phyloP scores from a whole-genome alignment of 306 rosid genomes.

The Cicer bijugum region DNA sequence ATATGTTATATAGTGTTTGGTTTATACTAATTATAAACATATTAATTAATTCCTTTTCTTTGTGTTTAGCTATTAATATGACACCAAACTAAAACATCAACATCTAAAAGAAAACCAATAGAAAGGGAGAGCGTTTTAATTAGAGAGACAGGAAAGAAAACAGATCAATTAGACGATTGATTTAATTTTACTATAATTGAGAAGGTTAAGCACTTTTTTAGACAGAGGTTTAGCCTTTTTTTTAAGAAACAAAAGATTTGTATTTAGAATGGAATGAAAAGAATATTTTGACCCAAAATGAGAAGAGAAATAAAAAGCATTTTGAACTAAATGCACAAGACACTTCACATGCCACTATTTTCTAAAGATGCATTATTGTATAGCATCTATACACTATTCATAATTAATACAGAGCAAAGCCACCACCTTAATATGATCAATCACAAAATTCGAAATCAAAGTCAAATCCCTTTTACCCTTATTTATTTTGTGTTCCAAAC shows the following conservation, averaged over 20 bases:
- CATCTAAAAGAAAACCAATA: background rate
- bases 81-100: no score
- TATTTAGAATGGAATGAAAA: background rate
- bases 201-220: background rate
- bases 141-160: background rate
- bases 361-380: background rate
- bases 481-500: background rate
- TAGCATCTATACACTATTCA: no score
- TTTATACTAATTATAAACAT: no score
- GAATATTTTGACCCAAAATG: background rate
- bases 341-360: background rate
- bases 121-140: background rate
- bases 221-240: no score
- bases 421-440: no score
- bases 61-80: no score
- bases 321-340: background rate
- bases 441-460: background rate
- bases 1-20: no score
- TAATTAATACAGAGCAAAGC: no score
- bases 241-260: background rate
- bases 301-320: background rate
- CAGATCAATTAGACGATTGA: background rate
- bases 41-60: no score
- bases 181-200: background rate
- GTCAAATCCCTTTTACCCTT: background rate